A percentile compares a stretch with the other conserved stretches of the same genome.
Evolutionary conservation across 177 flowering plant genomes (phyloP).

Genomic region (Vitis hybrid): DNA sequence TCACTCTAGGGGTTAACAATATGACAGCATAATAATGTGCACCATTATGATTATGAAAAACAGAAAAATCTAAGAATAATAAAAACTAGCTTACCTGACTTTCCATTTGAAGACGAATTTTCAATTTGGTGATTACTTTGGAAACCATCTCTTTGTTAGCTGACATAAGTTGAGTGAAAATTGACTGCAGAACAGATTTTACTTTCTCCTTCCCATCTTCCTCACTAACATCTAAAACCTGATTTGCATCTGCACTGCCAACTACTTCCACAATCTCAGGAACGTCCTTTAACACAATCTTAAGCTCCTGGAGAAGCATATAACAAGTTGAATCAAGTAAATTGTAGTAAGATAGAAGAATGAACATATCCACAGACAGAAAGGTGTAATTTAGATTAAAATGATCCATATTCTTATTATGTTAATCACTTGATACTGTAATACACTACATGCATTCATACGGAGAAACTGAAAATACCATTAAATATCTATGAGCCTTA

Average conservation of each 20-base stretch:
- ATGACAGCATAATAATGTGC: not conserved
- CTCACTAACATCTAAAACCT: conserved; percentile 30
- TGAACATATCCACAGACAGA: not conserved
- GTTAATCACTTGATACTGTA: too few species aligned
- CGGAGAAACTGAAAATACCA: too few species aligned
- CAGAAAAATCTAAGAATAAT: not conserved
- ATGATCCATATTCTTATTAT: too few species aligned
- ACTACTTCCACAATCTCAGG: conserved; percentile 72
- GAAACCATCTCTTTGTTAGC: conserved; percentile 52
- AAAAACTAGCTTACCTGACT: conserved; percentile 39
- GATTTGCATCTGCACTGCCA: conserved; percentile 34
- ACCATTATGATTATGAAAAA: not conserved
- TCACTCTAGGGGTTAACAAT: not conserved
- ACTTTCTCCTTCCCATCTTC: conserved; percentile 40
- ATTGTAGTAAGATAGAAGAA: not conserved
- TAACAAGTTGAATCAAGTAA: conserved; percentile 2
- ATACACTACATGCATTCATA: too few species aligned
- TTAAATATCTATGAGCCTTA: too few species aligned
- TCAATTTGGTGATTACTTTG: conserved; percentile 46
- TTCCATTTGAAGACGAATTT: conserved; percentile 51
- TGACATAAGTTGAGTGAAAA: conserved; percentile 80
- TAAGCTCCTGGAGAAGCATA: conserved; percentile 54
- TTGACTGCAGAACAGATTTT: conserved; percentile 48
- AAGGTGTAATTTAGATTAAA: too few species aligned
- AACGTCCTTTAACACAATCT: conserved; percentile 47